phyloP scores from a whole-genome alignment of 2,329 filamentous ascomycete species.

The Gnomoniopsis sp. region DNA sequence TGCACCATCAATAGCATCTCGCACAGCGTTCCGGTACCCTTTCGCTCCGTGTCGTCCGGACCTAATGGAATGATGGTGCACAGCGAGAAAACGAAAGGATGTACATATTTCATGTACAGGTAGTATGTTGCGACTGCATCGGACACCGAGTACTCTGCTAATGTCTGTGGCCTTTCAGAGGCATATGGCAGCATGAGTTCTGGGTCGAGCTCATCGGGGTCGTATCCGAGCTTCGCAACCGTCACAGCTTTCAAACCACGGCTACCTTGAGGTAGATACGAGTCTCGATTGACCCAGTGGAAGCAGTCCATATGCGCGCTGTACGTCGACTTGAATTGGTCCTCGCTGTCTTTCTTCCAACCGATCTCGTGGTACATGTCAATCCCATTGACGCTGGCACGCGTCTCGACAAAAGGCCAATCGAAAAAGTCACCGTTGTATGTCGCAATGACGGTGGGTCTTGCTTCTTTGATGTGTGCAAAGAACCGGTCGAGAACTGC shows the following conservation, averaged over 20 bases:
- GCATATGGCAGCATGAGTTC: conserved; percentile 96
- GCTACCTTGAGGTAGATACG: conserved; percentile 94
- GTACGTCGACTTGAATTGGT: conserved; percentile 94
- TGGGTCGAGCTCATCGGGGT: conserved; percentile 95
- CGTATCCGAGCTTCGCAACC: conserved; percentile 95
- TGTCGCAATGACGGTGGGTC: conserved; percentile 96
- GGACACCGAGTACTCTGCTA: conserved; percentile 97
- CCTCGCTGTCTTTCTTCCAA: conserved; percentile 91
- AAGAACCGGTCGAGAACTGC: conserved; percentile 88
- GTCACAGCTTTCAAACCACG: conserved; percentile 97
- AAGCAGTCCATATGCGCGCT: conserved; percentile 99
- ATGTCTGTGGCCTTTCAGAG: conserved; percentile 82
- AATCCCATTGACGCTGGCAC: conserved; percentile 90
- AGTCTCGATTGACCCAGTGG: conserved; percentile 98
- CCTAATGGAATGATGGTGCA: conserved; percentile 94
- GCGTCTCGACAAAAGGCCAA: conserved; percentile 96
- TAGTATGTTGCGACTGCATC: conserved; percentile 99
- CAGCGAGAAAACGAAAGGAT: conserved; percentile 97
- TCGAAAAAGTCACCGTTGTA: conserved; percentile 99
- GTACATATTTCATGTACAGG: conserved; percentile 99
- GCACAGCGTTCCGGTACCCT: conserved; percentile 97
- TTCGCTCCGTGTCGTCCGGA: conserved; percentile 87
- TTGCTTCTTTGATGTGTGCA: conserved; percentile 88
- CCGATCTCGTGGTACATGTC: conserved; percentile 99
- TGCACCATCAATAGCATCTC: conserved; percentile 99